These are phyloP conservation scores for Aaosphaeria pasadenensis DNA, from an alignment of 2,329 filamentous ascomycete species.

Conservation along the genomic window DNA sequence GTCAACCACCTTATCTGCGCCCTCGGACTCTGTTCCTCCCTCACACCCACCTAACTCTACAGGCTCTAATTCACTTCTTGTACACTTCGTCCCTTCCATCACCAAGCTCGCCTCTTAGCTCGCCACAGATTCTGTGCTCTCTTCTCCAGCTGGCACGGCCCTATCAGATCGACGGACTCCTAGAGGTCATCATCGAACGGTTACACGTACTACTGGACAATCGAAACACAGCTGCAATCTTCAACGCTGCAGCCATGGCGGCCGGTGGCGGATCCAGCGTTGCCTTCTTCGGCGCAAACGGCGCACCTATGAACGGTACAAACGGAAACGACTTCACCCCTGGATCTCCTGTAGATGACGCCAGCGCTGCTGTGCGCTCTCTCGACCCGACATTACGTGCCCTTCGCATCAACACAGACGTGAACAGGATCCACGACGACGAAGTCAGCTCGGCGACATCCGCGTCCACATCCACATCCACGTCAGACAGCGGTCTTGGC, in stretches of 20 bases:
- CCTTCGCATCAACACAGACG: slow-evolving; percentile 51
- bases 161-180: slow-evolving; percentile 86
- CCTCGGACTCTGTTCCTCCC: slow-evolving; percentile 89
- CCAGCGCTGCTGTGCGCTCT: slow-evolving; percentile 10
- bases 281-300: slow-evolving; percentile 50
- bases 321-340: slow-evolving; percentile 16
- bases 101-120: slow-evolving; percentile 74
- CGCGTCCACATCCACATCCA: slow-evolving; percentile 26
- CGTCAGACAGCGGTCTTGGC: slow-evolving; percentile 28
- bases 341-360: slow-evolving; percentile 2
- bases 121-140: slow-evolving; percentile 92
- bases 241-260: slow-evolving; percentile 97
- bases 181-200: slow-evolving; percentile 89
- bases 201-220: slow-evolving; percentile 87
- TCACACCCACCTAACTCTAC: slow-evolving; percentile 84
- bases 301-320: slow-evolving; percentile 22
- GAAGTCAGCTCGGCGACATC: slow-evolving; percentile 33
- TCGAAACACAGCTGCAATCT: slow-evolving; percentile 91
- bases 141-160: slow-evolving; percentile 89
- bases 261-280: slow-evolving; percentile 88
- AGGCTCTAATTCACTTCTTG: slow-evolving; percentile 86
- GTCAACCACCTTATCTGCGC: slow-evolving; percentile 59
- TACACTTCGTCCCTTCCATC: slow-evolving; percentile 89
- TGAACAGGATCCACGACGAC: slow-evolving; percentile 32
- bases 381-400: slow-evolving; percentile 35